Evolutionary conservation across 306 rosid species (phyloP), one percentile per base, ranked within the genome.

Genomic region (Fragaria iinumae): DNA sequence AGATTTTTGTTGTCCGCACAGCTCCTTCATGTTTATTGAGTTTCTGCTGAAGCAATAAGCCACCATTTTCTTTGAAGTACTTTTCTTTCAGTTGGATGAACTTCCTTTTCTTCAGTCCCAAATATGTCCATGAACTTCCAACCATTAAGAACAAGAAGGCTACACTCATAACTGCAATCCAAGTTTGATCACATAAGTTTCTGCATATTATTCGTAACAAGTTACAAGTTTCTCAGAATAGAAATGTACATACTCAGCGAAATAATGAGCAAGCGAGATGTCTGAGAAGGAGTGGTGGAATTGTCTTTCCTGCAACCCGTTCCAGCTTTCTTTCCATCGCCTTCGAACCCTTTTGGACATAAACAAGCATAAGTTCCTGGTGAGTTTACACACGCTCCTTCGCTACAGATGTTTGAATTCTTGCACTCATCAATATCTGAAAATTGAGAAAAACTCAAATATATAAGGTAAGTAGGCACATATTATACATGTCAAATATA

Each of bases 391-490:
- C 76, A 72, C 5, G 44, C 32, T 2, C 18, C 67, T 43, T 21
- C 25, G n/a, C 12, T 43, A 17, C 88, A 76, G 4, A 52, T 70
- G 3, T 76, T 52, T 20, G 57, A 65, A 69, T 49, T 71, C 76
- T 2, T 16, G 67, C 90, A 87, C 73, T 87, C 90, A 45, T 87
- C 17, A 43, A 70, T 20, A 36, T 86, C 88, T 86, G 80, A 17
- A 62, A 57, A 18, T 18, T 53, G 7, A 34, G 39, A 60, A 0
- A 34, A 32, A 63, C 12, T 2, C 17, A 59, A 32, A 63, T 18
- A 63, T 18, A 13, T 27, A 29, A 14, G 68, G 43, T 14, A 32
- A 32, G 36, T 23, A 29, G 67, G 7, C 17, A 59, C 16, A 62
- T 12, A 23, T 27, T 60, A 23, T 57, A 14, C 21, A 32, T 64